Conservation (phyloP, 2,329 filamentous ascomycete species). For the Calonectria henricotiae region DNA sequence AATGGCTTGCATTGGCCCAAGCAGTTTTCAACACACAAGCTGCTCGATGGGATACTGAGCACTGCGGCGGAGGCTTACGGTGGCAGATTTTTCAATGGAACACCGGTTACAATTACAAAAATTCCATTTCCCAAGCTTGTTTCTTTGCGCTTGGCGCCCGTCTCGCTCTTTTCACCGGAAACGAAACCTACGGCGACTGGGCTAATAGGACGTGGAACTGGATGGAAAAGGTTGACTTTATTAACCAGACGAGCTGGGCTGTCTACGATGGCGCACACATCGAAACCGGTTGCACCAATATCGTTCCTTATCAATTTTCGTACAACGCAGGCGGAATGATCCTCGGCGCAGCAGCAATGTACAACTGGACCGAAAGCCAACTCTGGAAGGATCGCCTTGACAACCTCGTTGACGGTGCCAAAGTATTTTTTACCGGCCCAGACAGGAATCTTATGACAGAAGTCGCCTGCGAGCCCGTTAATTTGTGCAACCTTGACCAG, state of each 20-base stretch:
- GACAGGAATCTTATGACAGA: conserved; percentile 75
- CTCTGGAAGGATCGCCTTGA: conserved; percentile 74
- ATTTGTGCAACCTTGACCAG: conserved; percentile 75
- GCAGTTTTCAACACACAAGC: conserved; percentile 88
- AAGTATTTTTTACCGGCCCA: conserved; percentile 70
- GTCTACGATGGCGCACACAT: conserved; percentile 77
- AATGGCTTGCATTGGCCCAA: conserved; percentile 82
- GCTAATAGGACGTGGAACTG: conserved; percentile 82
- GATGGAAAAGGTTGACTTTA: conserved; percentile 72
- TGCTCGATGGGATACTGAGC: conserved; percentile 78
- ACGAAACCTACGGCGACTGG: conserved; percentile 84
- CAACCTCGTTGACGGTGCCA: conserved; percentile 69
- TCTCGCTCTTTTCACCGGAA: conserved; percentile 83
- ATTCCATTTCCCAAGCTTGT: conserved; percentile 75
- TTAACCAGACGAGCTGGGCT: conserved; percentile 70
- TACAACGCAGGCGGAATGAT: conserved; percentile 80
- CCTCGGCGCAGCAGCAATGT: conserved; percentile 78
- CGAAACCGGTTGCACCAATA: conserved; percentile 70
- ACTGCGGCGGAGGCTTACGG: conserved; percentile 83
- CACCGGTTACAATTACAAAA: conserved; percentile 85
- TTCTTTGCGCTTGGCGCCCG: conserved; percentile 78
- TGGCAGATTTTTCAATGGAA: conserved; percentile 93
- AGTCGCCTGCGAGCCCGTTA: conserved; percentile 75
- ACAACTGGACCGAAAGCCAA: conserved; percentile 71
- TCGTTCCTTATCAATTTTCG: conserved; percentile 77